phyloP scores from a whole-genome alignment of 1,139 yeast species.

The Meyerozyma guilliermondii region DNA sequence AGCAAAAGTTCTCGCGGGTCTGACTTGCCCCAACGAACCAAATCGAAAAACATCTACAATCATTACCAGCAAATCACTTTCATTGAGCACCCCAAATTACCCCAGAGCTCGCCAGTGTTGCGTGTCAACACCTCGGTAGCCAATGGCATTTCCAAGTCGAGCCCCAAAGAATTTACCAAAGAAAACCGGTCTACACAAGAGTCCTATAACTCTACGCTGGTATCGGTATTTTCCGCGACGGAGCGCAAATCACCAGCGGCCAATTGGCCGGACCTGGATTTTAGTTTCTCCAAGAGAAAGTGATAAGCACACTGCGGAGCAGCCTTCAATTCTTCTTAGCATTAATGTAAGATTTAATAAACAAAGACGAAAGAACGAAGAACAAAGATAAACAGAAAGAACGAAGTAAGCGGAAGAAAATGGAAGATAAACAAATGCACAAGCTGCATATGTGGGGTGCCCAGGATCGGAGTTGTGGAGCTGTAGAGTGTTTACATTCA shows the following conservation, averaged over 20 bases:
- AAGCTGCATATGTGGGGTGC: too few relatives aligned
- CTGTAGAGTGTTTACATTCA: too few relatives aligned
- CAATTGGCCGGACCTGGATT: not conserved
- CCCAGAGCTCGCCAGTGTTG: not conserved
- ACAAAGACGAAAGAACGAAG: not conserved
- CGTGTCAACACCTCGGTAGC: not conserved
- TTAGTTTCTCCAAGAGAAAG: not conserved
- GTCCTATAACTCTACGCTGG: not conserved
- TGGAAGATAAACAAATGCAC: not conserved
- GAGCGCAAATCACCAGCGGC: too few relatives aligned
- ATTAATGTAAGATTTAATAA: not conserved
- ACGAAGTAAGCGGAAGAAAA: not conserved
- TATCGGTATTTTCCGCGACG: not conserved
- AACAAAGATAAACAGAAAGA: not conserved
- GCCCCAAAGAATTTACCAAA: not conserved
- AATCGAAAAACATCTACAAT: conserved; percentile 17
- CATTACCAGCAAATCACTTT: conserved; percentile 15
- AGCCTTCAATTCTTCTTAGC: not conserved
- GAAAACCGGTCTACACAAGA: not conserved
- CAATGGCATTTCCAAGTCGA: not conserved
- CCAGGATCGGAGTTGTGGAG: too few relatives aligned
- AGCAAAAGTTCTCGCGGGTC: conserved; percentile 6
- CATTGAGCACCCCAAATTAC: not conserved
- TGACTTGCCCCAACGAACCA: conserved; percentile 11
- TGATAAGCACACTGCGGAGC: not conserved